Conservation (phyloP, 768 basidiomycete genomes). For the Suillus placidus region DNA sequence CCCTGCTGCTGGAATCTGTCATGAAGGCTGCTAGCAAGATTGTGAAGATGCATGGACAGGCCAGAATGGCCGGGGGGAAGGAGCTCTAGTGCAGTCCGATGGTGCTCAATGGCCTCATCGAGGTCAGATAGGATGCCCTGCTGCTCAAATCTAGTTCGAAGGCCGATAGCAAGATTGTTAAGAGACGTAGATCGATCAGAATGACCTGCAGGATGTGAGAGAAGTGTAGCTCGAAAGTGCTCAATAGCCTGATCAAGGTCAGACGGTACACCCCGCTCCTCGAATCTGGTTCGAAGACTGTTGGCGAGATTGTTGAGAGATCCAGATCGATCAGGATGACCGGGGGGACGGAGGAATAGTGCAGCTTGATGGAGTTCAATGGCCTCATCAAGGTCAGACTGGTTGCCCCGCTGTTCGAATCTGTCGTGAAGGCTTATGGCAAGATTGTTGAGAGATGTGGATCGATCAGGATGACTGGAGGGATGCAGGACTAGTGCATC, state of each 20-base stretch:
- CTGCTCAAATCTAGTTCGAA: not conserved
- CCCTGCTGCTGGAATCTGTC: not conserved
- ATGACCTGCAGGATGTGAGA: not conserved
- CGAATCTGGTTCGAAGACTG: not conserved
- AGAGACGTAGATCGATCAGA: not conserved
- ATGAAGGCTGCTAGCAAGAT: not conserved
- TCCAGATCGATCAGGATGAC: not conserved
- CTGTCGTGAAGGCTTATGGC: too few relatives aligned
- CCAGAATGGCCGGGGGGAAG: not conserved
- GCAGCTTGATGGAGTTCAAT: not conserved
- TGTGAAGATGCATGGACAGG: not conserved
- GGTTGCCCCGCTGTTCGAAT: too few relatives aligned
- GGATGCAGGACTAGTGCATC: too few relatives aligned
- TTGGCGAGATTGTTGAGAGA: not conserved
- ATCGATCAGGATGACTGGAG: too few relatives aligned
- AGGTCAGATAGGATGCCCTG: not conserved
- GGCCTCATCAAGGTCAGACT: not conserved
- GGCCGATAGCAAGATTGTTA: not conserved
- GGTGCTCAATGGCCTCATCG: constrained; percentile 6
- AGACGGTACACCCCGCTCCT: not conserved
- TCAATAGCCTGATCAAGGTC: not conserved
- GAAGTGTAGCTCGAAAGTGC: not conserved
- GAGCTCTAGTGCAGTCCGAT: constrained; percentile 1
- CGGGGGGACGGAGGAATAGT: not conserved
- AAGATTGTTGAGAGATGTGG: too few relatives aligned